A percentile compares a stretch with the other conserved stretches of the same genome.
Conservation (phyloP, 495 filamentous ascomycete genomes). For the Penicillium nucicola region DNA sequence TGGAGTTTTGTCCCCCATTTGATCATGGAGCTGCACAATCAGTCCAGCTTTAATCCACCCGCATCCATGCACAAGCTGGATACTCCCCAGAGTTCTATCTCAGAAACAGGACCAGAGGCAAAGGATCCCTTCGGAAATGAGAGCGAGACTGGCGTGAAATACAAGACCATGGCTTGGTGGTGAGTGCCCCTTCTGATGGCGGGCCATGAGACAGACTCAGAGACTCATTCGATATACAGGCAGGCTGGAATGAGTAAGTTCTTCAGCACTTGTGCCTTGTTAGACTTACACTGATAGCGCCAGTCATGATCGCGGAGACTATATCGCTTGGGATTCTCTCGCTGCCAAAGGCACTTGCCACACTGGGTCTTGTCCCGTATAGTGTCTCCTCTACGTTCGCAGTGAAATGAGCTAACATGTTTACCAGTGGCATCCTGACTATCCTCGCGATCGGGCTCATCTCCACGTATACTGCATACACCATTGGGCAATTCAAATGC, state of each 20-base stretch:
- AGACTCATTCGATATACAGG: conserved; percentile 13
- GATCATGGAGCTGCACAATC: neutral
- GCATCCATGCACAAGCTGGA: neutral
- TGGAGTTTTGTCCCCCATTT: neutral
- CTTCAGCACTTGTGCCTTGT: neutral
- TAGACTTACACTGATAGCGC: conserved; percentile 3
- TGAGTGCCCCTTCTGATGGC: conserved; percentile 12
- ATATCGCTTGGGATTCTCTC: conserved; percentile 61
- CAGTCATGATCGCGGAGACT: conserved; percentile 61
- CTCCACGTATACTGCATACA: conserved; percentile 69
- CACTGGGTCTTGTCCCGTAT: conserved; percentile 53
- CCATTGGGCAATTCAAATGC: conserved; percentile 67
- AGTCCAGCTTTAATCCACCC: neutral
- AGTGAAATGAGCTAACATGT: conserved; percentile 47
- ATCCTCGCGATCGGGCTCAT: conserved; percentile 60
- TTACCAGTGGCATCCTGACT: conserved; percentile 46
- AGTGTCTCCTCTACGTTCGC: neutral
- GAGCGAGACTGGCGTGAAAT: conserved; percentile 23
- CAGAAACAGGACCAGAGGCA: neutral
- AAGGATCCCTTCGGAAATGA: conserved; percentile 35
- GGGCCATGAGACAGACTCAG: neutral
- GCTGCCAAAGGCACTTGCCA: conserved; percentile 55
- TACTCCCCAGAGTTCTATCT: neutral
- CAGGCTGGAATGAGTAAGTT: conserved; percentile 33
- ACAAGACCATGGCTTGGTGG: conserved; percentile 39